Base-by-base conservation (phyloP, 106 monocot genomes). In the Ottelia alismoides region DNA sequence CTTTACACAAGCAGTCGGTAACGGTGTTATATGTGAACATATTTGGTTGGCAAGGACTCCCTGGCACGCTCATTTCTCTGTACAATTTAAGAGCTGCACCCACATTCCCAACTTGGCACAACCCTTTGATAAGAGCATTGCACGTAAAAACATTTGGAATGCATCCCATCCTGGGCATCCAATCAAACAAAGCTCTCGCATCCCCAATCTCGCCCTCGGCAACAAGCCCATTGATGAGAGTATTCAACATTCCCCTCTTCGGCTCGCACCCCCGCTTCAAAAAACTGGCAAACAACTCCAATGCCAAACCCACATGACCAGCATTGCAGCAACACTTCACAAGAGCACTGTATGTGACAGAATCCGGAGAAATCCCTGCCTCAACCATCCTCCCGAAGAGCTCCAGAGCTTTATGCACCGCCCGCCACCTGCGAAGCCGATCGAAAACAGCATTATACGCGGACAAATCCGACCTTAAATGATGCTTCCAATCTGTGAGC, bases 1-100 rank as follows among this genome's bases (percentile, higher is more conserved):
- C 35, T 45, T 76, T 70, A 31, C 75, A 80, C 12, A 67, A 48
- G 1, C 50, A 53, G 49, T 57, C 30, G 21, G 74, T 64, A 20
- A 74, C 11, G 1, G 57, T 74, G 30, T 14, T 72, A 51, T 69
- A 78, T 0, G 65, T 65, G 14, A 67, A 28, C 12, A 65, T 30
- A 28, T 68, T 57, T 3, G 58, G 67, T 21, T 20, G 40, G 22
- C 58, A 68, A 11, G 20, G 1, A 19, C 51, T 26, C 20, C 67
- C 67, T 28, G 7, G 19, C 2, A 20, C 32, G n/a, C 31, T 35
- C 67, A 58, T 57, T 29, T 49, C 12, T 28, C 27, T 58, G 0
- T 52, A 51, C 45, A 69, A 28, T 6, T 52, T 20, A 14, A 53
- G 20, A 46, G 55, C 69, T 1, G 19, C n/a, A 14, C 7, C 45